Evolutionary conservation across 1,284 basidiomycete species (phyloP), one percentile per base, ranked within the genome.

Genomic region (Leccinum subrobustum): DNA sequence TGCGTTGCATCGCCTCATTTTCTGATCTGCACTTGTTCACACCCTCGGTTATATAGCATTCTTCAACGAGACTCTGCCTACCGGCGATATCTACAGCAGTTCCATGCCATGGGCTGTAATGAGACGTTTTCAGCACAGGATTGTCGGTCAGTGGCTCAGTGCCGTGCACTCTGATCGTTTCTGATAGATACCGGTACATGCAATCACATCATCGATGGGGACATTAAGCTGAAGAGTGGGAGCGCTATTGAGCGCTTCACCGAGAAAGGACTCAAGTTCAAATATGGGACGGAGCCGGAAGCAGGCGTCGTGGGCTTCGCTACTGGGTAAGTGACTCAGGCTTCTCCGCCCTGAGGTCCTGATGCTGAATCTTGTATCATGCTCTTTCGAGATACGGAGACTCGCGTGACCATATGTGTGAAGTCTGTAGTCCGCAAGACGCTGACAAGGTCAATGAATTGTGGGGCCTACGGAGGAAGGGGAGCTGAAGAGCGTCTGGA

Each of bases 241-340:
- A 67, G 67, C 33, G 65, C 75, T n/a, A 77, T 80, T 51, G 67
- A 73, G 25, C 53, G 64, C 0, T 77, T 75, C 62, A 76, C 73
- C 0, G 66, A 76, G 61, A 70, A 62, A 7, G 75, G 73, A 7
- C 69, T 82, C 56, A 66, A 65, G 50, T 77, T 83, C 57, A 74
- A 65, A 31, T 80, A 83, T 59, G 81, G 80, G 9, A 75, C 74
- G 0, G 73, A 75, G 48, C 69, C 79, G 11, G 65, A 77, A 23
- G 81, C 77, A 35, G 81, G 84, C 63, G 60, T 82, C n/a, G 74
- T 83, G 20, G 64, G 83, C 35, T 80, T 81, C 51, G 78, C 81
- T 0, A 81, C 81, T 0, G 78, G 78, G 61, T 81, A 59, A 47
- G 59, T 20, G 12, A 14, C 48, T 9, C 33, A 35, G 12, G 12